These are phyloP conservation scores for Cyphellophora attinorum DNA, from an alignment of 2,329 filamentous ascomycete species.

Conservation along the genomic window DNA sequence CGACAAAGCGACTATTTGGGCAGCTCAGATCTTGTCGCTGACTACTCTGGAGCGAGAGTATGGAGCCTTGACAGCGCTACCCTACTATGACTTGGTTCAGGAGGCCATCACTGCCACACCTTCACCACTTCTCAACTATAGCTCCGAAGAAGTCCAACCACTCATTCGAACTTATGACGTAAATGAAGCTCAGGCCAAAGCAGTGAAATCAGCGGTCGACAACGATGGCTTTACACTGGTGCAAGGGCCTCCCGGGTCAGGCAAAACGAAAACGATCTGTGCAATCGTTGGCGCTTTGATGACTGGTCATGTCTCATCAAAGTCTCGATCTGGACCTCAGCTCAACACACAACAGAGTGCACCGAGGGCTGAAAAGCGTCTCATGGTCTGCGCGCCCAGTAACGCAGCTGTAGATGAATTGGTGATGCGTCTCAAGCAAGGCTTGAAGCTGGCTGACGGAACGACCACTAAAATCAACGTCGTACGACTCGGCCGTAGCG, in stretches of 20 bases:
- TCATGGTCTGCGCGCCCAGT: slow-evolving; percentile 94
- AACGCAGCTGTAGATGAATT: slow-evolving; percentile 96
- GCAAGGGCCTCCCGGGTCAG: slow-evolving; percentile 90
- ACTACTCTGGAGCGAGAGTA: slow-evolving; percentile 93
- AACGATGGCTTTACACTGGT: slow-evolving; percentile 97
- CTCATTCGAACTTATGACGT: slow-evolving; percentile 70
- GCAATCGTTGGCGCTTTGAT: slow-evolving; percentile 88
- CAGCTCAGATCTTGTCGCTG: slow-evolving; percentile 81
- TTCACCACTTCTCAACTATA: slow-evolving; percentile 75
- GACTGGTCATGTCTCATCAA: slow-evolving; percentile 45
- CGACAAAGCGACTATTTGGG: slow-evolving; percentile 61
- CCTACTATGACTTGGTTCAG: slow-evolving; percentile 92
- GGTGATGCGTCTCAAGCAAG: slow-evolving; percentile 81
- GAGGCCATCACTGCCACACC: slow-evolving; percentile 85
- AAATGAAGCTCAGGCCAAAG: slow-evolving; percentile 81
- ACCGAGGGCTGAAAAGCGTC: slow-evolving; percentile 57
- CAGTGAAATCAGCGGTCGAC: slow-evolving; percentile 81
- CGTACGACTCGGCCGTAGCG: slow-evolving; percentile 78
- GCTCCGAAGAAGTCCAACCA: slow-evolving; percentile 59
- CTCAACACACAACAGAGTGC: slow-evolving; percentile 25
- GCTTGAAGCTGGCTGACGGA: slow-evolving; percentile 69
- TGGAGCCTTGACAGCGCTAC: slow-evolving; percentile 76
- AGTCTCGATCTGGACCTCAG: slow-evolving; percentile 38
- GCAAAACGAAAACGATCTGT: slow-evolving; percentile 96
- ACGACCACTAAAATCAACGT: slow-evolving; percentile 70